A percentile compares a stretch with the other conserved stretches of the same genome.
These are phyloP conservation scores for Claviceps purpurea DNA, from an alignment of 2,329 filamentous ascomycete species.

Conservation along the genomic window DNA sequence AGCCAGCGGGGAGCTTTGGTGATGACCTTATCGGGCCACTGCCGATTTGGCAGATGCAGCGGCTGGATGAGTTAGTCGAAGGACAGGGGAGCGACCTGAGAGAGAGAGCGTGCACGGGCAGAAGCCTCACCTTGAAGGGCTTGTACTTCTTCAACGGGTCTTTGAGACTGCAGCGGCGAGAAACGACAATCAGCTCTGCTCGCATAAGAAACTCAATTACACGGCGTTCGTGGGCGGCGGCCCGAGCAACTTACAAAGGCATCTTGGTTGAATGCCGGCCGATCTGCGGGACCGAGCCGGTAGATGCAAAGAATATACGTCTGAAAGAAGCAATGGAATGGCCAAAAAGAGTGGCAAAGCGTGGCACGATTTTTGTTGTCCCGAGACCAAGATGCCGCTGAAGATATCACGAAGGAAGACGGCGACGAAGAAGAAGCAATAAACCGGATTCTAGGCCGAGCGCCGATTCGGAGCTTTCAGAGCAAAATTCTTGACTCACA, in stretches of 20 bases:
- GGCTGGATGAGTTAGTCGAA: background rate
- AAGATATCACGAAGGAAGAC: too few relatives aligned
- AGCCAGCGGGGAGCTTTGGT: conserved; percentile 84
- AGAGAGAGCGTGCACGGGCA: background rate
- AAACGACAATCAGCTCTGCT: background rate
- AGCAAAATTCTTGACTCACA: too few relatives aligned
- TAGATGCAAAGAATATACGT: background rate
- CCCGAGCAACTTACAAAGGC: background rate
- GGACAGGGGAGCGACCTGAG: background rate
- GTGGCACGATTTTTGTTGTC: background rate
- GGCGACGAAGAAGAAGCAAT: too few relatives aligned
- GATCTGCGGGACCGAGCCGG: background rate
- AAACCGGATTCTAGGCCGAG: too few relatives aligned
- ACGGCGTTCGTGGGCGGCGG: background rate
- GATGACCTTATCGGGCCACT: conserved; percentile 76
- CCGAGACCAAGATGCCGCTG: too few relatives aligned
- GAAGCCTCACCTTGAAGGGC: background rate
- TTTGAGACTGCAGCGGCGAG: background rate
- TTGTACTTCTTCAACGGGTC: background rate
- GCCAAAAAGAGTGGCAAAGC: background rate
- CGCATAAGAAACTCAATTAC: background rate
- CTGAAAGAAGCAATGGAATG: background rate
- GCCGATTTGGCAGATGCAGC: conserved; percentile 44
- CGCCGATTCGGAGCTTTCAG: too few relatives aligned
- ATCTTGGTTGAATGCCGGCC: background rate